Percentiles rank a stretch among this genome's conserved stretches.
These are phyloP conservation scores for Tricholoma bakamatsutake DNA, from an alignment of 768 basidiomycete species.

Conservation along the genomic window DNA sequence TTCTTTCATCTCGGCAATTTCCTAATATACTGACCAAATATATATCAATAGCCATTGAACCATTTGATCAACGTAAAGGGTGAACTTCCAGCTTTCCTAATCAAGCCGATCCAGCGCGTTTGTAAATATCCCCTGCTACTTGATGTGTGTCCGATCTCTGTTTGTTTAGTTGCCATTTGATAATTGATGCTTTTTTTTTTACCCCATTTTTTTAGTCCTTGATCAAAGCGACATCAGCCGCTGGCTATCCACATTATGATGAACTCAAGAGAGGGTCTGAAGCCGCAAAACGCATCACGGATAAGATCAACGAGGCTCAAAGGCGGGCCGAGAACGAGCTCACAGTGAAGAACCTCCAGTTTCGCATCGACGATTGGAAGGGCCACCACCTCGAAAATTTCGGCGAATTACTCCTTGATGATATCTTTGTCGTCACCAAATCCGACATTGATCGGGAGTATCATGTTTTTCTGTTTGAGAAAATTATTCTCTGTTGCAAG, in stretches of 20 bases:
- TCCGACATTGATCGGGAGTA: slow-evolving; percentile 96
- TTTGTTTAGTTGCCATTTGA: slow-evolving; percentile 10
- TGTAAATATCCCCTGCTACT: slow-evolving; percentile 97
- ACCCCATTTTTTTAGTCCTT: slow-evolving; percentile 46
- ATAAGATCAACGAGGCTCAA: slow-evolving; percentile 93
- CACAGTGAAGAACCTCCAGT: slow-evolving; percentile 80
- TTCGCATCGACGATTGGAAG: slow-evolving; percentile 97
- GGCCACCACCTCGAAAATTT: slow-evolving; percentile 95
- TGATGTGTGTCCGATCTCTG: slow-evolving; percentile 52
- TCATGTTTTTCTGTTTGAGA: slow-evolving; percentile 97
- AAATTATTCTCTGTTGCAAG: slow-evolving; percentile 98
- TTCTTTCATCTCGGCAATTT: slow-evolving; percentile 18
- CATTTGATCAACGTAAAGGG: slow-evolving; percentile 85
- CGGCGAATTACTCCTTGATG: slow-evolving; percentile 90
- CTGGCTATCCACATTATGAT: slow-evolving; percentile 64
- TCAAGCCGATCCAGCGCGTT: slow-evolving; percentile 97
- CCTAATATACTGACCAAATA: slow-evolving; percentile 35
- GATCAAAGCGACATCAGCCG: slow-evolving; percentile 60
- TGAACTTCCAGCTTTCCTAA: slow-evolving; percentile 93
- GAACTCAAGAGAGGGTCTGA: slow-evolving; percentile 82
- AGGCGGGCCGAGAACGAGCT: slow-evolving; percentile 87
- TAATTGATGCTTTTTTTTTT: slow-evolving; percentile 8
- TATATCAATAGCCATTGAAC: slow-evolving; percentile 59
- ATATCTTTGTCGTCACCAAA: slow-evolving; percentile 94
- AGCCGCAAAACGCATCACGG: slow-evolving; percentile 88